Conservation (phyloP, 176 grass and related monocot species). For the Oryza nivara region DNA sequence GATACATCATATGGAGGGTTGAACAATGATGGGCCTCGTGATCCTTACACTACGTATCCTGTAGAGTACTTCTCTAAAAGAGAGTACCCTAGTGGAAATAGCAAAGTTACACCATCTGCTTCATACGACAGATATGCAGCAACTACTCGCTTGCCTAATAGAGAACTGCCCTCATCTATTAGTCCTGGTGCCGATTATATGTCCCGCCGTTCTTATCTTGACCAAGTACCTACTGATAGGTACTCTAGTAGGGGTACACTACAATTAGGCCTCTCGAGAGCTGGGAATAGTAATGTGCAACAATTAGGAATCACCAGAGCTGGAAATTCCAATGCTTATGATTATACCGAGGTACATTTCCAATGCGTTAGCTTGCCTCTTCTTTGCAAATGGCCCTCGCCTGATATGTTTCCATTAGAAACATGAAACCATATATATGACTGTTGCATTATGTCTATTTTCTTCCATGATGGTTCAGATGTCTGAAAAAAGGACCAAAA, state of each 20-base stretch:
- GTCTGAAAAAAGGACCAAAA: slow-evolving; percentile 16
- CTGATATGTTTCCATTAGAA: slow-evolving; percentile 21
- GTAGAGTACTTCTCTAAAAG: slow-evolving; percentile 53
- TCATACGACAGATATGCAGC: slow-evolving; percentile 51
- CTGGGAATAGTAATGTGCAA: slow-evolving; percentile 41
- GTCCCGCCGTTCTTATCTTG: slow-evolving; percentile 46
- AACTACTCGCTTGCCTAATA: slow-evolving; percentile 45
- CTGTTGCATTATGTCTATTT: slow-evolving; percentile 23
- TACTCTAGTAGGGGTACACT: slow-evolving; percentile 49
- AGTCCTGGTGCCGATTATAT: slow-evolving; percentile 47
- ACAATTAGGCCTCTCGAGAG: slow-evolving; percentile 41
- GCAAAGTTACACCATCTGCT: slow-evolving; percentile 39
- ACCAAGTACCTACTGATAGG: slow-evolving; percentile 51
- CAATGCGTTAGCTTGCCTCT: slow-evolving; percentile 38
- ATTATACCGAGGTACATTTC: slow-evolving; percentile 65
- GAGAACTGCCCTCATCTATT: slow-evolving; percentile 48
- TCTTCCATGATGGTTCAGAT: slow-evolving; percentile 20
- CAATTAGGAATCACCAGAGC: slow-evolving; percentile 56
- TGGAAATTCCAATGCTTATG: slow-evolving; percentile 67
- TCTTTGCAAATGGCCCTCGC: slow-evolving; percentile 29
- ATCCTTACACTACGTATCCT: slow-evolving; percentile 39
- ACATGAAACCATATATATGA: slow-evolving; percentile 30
- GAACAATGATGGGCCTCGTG: slow-evolving; percentile 43
- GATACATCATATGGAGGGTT: slow-evolving; percentile 29
- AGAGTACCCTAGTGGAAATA: slow-evolving; percentile 54